A percentile compares a stretch with the other conserved stretches of the same genome.
These are phyloP conservation scores for Lotmaria passim DNA, from an alignment of 208 protist genomes.

Conservation along the genomic window DNA sequence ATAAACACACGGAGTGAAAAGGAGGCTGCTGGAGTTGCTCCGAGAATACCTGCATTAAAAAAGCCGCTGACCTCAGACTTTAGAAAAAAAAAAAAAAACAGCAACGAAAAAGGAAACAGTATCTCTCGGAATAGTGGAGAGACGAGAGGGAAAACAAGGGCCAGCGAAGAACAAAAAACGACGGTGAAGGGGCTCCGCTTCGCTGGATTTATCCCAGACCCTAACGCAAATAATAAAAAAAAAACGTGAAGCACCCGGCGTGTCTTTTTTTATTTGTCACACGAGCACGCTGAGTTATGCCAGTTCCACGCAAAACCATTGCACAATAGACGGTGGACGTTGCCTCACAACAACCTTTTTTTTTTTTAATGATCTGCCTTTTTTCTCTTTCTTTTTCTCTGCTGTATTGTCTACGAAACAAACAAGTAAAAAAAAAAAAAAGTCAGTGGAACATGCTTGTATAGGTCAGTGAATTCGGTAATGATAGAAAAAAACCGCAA, in stretches of 20 bases:
- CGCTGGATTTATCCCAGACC: no score
- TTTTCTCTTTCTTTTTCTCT: conserved; percentile 16
- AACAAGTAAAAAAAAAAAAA: background rate
- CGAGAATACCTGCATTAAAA: no score
- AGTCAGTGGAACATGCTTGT: background rate
- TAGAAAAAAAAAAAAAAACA: background rate
- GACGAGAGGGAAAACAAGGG: background rate
- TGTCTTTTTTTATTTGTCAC: no score
- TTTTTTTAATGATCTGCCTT: background rate
- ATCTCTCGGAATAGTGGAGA: background rate
- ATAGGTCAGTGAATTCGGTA: background rate
- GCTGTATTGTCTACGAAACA: background rate
- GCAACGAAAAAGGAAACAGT: background rate
- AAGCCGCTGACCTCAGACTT: background rate
- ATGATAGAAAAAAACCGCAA: background rate
- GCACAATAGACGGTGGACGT: background rate
- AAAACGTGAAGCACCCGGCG: background rate
- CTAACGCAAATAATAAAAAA: background rate
- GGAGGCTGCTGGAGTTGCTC: no score
- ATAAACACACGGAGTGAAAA: no score
- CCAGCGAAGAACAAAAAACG: background rate
- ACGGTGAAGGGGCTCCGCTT: no score
- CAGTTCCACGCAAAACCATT: background rate
- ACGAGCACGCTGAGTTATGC: no score
- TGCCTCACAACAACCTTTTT: no score